Evolutionary conservation across 345 rosid genomes (phyloP).

Genomic region (Ceriops zippeliana): DNA sequence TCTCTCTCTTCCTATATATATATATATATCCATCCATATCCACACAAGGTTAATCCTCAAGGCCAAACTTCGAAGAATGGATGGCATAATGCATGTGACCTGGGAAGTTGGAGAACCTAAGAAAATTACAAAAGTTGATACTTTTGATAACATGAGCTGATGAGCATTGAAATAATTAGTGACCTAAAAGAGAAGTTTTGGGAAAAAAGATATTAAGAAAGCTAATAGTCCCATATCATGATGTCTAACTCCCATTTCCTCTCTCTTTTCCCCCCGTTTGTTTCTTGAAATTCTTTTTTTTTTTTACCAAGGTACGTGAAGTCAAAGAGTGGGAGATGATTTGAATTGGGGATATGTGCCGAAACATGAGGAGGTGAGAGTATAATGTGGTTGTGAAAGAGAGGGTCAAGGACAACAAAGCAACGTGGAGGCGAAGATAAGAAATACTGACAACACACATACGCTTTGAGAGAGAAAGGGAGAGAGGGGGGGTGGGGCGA

Average conservation of each 20-base stretch:
- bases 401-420: slow-evolving; percentile 8
- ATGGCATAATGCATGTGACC: slow-evolving; percentile 32
- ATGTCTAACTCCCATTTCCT: not conserved
- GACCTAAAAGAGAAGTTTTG: not conserved
- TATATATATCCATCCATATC: not conserved
- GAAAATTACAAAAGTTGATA: slow-evolving; percentile 17
- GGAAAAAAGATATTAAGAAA: slow-evolving; percentile 12
- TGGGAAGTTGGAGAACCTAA: slow-evolving; percentile 18
- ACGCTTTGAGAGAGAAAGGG: slow-evolving; percentile 1
- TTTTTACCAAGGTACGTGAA: slow-evolving; percentile 11
- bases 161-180: slow-evolving; percentile 25
- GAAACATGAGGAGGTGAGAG: slow-evolving; percentile 4
- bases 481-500: not conserved
- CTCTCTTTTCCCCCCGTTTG: not conserved
- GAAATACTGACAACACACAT: slow-evolving; percentile 25
- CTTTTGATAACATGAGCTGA: no score
- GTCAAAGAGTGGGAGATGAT: slow-evolving; percentile 11
- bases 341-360: slow-evolving; percentile 35
- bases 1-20: no score
- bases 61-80: slow-evolving; percentile 5
- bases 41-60: no score
- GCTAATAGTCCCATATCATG: not conserved
- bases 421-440: slow-evolving; percentile 42
- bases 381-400: not conserved
- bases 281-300: not conserved